These are phyloP conservation scores for Ensete glaucum DNA, from an alignment of 176 grass and related monocot genomes.

Conservation along the genomic window DNA sequence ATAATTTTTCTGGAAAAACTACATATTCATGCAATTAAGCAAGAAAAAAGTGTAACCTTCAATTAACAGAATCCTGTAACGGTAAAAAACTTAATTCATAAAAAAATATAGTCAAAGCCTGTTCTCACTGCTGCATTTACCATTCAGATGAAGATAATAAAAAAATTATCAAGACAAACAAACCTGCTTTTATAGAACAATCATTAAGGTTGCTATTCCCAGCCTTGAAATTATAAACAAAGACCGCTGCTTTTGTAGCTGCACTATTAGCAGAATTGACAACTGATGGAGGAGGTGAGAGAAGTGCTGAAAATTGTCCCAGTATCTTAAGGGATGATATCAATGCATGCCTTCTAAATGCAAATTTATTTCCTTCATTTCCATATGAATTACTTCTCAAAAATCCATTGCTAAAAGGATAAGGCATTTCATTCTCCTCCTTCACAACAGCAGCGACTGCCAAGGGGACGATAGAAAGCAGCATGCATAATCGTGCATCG, in stretches of 20 bases:
- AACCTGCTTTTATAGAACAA: constrained; percentile 52
- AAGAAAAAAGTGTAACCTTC: neutral
- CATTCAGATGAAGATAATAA: neutral
- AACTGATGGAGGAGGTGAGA: constrained; percentile 74
- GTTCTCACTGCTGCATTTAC: neutral
- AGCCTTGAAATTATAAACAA: constrained; percentile 44
- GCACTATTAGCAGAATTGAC: constrained; percentile 65
- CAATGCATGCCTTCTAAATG: constrained; percentile 62
- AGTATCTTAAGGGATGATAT: constrained; percentile 80
- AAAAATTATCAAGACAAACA: constrained; percentile 1
- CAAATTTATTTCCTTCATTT: constrained; percentile 37
- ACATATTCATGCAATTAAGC: neutral
- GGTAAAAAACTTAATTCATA: neutral
- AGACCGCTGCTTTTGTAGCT: constrained; percentile 76
- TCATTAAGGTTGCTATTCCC: constrained; percentile 37
- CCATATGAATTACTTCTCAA: constrained; percentile 2
- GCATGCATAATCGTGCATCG: constrained; percentile 74
- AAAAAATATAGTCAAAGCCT: neutral
- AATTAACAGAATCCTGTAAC: neutral
- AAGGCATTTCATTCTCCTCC: constrained; percentile 41
- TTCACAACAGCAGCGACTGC: constrained; percentile 58
- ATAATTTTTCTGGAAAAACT: neutral
- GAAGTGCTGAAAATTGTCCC: constrained; percentile 71
- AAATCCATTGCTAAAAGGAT: neutral
- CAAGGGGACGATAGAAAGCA: constrained; percentile 78